Conservation (phyloP, 768 basidiomycete species). For the Saitozyma sp. region DNA sequence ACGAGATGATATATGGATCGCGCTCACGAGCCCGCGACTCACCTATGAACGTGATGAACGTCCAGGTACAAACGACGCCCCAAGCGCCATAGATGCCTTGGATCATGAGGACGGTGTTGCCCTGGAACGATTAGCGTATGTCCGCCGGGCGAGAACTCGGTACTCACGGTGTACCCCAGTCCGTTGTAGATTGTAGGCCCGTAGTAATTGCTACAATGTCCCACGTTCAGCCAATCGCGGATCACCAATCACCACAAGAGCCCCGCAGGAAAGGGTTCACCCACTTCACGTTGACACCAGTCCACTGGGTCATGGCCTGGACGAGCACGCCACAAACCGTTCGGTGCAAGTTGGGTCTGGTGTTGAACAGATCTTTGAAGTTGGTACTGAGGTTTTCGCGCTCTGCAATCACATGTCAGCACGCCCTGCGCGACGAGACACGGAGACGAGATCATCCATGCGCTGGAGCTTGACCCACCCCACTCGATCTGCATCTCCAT, state of each 20-base stretch:
- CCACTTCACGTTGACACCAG: slow-evolving; percentile 55
- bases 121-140: slow-evolving; percentile 41
- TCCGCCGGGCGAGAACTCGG: too few species aligned
- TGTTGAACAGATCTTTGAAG: slow-evolving; percentile 61
- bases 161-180: slow-evolving; percentile 51
- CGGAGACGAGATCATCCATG: background rate
- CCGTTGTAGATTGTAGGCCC: slow-evolving; percentile 64
- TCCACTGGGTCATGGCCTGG: slow-evolving; percentile 66
- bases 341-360: slow-evolving; percentile 59
- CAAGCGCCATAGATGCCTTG: slow-evolving; percentile 65
- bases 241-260: too few species aligned
- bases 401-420: slow-evolving; percentile 5
- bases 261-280: too few species aligned
- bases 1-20: too few species aligned
- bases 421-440: too few species aligned
- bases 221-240: too few species aligned
- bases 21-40: too few species aligned
- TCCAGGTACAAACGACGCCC: slow-evolving; percentile 52
- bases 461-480: slow-evolving; percentile 30
- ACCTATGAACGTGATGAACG: slow-evolving; percentile 62
- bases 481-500: slow-evolving; percentile 23
- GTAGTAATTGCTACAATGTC: slow-evolving; percentile 57
- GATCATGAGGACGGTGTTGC: slow-evolving; percentile 55
- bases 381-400: slow-evolving; percentile 23
- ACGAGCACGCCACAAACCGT: slow-evolving; percentile 63